Evolutionary conservation across 2,329 filamentous ascomycete species (phyloP).

Genomic region (Trichoderma afroharzianum): DNA sequence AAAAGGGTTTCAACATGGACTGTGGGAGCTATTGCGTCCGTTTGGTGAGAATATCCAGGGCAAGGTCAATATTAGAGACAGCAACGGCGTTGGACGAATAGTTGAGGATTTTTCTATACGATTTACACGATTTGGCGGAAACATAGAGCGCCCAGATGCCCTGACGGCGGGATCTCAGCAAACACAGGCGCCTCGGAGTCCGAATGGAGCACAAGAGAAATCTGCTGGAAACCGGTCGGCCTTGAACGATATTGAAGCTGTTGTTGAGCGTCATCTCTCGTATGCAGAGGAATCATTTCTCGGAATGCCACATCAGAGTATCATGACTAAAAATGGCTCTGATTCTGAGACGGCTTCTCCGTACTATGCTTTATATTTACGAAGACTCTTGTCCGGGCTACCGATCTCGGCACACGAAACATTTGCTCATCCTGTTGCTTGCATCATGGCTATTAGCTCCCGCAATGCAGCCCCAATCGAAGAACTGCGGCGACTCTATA

Average conservation of each 20-base stretch:
- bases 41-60: constrained; percentile 87
- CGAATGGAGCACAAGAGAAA: constrained; percentile 28
- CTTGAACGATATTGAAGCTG: constrained; percentile 68
- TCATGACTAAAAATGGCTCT: constrained; percentile 39
- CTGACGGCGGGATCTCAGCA: constrained; percentile 28
- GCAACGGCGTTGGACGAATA: constrained; percentile 73
- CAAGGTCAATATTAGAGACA: constrained; percentile 87
- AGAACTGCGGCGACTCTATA: constrained; percentile 78
- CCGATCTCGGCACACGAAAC: constrained; percentile 83
- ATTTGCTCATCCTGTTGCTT: constrained; percentile 90
- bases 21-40: constrained; percentile 82
- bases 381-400: constrained; percentile 75
- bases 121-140: constrained; percentile 69
- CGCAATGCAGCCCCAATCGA: constrained; percentile 80
- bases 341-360: constrained; percentile 60
- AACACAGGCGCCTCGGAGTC: constrained; percentile 37
- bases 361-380: constrained; percentile 81
- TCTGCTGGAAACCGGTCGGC: constrained; percentile 30
- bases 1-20: constrained; percentile 79
- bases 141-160: constrained; percentile 50
- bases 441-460: constrained; percentile 92
- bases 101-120: constrained; percentile 90
- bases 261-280: constrained; percentile 74
- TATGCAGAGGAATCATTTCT: constrained; percentile 64
- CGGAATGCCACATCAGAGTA: constrained; percentile 33